Evolutionary conservation across 164 flowering plant genomes (phyloP).

Genomic region (Brasenia schreberi): DNA sequence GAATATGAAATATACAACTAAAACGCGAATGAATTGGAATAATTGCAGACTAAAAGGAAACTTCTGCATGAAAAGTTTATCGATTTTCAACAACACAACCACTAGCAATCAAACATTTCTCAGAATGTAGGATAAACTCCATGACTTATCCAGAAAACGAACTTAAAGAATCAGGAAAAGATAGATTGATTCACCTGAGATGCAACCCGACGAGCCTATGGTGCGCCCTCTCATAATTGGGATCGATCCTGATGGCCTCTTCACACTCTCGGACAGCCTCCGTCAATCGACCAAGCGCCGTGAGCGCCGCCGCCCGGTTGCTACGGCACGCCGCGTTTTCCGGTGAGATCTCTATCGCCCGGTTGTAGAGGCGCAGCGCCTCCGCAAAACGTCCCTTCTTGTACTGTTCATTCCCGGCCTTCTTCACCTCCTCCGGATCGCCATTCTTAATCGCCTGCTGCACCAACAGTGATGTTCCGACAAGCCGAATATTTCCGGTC

Average conservation of each 20-base stretch:
- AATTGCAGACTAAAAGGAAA: no score
- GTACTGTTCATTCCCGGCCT: slow-evolving; percentile 71
- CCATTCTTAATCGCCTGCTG: neutral
- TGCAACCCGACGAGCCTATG: slow-evolving; percentile 59
- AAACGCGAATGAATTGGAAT: no score
- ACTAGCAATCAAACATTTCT: no score
- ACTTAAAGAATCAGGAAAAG: neutral
- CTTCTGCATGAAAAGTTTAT: no score
- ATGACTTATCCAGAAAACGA: neutral
- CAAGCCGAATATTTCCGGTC: slow-evolving; percentile 8
- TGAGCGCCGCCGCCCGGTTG: slow-evolving; percentile 77
- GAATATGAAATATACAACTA: no score
- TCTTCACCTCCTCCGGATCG: slow-evolving; percentile 68
- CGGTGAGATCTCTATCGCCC: slow-evolving; percentile 66
- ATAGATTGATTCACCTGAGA: slow-evolving; percentile 35
- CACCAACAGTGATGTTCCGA: neutral
- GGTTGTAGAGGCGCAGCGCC: slow-evolving; percentile 68
- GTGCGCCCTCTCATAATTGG: slow-evolving; percentile 66
- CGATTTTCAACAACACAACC: no score
- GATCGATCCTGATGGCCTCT: slow-evolving; percentile 75
- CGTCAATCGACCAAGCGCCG: slow-evolving; percentile 48
- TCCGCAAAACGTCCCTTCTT: slow-evolving; percentile 62
- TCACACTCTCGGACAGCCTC: slow-evolving; percentile 85
- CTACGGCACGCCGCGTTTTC: slow-evolving; percentile 63
- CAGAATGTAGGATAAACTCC: no score